Evolutionary conservation across 345 rosid species (phyloP), one percentile per base, ranked within the genome.

Genomic region (Euphorbia lathyris): DNA sequence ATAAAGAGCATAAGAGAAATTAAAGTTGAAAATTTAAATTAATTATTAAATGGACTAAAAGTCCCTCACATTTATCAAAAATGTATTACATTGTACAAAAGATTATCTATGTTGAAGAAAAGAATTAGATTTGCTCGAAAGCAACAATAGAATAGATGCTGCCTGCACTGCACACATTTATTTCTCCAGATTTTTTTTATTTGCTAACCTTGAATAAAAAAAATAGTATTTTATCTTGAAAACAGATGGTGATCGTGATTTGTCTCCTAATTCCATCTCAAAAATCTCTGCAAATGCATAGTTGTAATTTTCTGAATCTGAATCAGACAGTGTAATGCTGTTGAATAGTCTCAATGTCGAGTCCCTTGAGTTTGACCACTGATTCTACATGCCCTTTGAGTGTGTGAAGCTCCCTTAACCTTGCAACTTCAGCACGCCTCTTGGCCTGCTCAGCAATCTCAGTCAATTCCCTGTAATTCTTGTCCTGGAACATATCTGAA

Each of bases 351-450:
- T 87, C 92, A 4, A 89, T 89, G 83, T 93, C 96, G 20, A 93
- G 90, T 72, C 97, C 97, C 73, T 93, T 93, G 70, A 91, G 94
- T 69, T 89, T 91, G 80, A 93, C 97, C 20, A 93, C 97, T 9
- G 97, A 93, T 78, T 91, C 98, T 20, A 91, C 94, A 55, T 91
- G 98, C 1, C 97, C 94, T 84, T 93, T 91, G 27, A 93, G 88
- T 0, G 97, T 91, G 55, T 91, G 96, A 60, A 90, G 86, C 82
- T 93, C 98, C 74, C 97, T 85, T 70, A 89, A 78, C 91, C 97
- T 86, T 50, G 96, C 98, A 14, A 89, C 94, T 81, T 94, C 97
- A 11, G 98, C 97, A 7, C 96, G 88, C 73, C 83, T 85, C 81
- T 81, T 91, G 61, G 98, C 98, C 62, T 91, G 98, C 64, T 91